Evolutionary conservation across 495 filamentous ascomycete genomes (phyloP).

Genomic region (Penicillium psychrofluorescens): DNA sequence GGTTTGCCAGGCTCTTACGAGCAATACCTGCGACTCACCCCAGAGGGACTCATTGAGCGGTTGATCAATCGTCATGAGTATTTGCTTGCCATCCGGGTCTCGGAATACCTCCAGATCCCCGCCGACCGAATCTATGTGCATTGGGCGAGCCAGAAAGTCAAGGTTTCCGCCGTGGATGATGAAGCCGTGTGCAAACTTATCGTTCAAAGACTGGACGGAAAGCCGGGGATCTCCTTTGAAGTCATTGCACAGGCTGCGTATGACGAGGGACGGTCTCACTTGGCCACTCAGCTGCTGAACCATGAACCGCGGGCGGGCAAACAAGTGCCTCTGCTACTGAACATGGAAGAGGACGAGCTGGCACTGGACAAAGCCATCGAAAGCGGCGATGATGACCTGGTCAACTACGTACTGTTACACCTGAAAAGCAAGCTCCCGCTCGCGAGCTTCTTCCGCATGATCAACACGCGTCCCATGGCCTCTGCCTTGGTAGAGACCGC

Average conservation of each 20-base stretch:
- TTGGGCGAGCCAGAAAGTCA: constrained; percentile 94
- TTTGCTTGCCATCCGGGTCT: constrained; percentile 81
- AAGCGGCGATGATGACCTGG: constrained; percentile 86
- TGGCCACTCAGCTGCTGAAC: constrained; percentile 87
- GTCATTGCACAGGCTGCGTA: constrained; percentile 90
- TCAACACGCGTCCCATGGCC: constrained; percentile 79
- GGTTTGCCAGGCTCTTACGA: constrained; percentile 90
- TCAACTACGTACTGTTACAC: constrained; percentile 82
- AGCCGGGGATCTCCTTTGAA: constrained; percentile 90
- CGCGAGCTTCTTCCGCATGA: constrained; percentile 84
- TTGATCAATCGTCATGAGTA: constrained; percentile 88
- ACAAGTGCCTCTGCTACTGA: constrained; percentile 89
- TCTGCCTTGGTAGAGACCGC: constrained; percentile 84
- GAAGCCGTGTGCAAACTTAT: constrained; percentile 81
- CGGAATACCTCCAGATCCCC: constrained; percentile 78
- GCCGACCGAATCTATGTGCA: constrained; percentile 89
- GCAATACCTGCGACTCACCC: constrained; percentile 79
- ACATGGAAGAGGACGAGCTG: constrained; percentile 92
- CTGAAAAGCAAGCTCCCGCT: constrained; percentile 87
- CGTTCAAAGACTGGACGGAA: constrained; percentile 76
- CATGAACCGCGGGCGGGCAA: constrained; percentile 89
- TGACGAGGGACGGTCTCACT: constrained; percentile 78
- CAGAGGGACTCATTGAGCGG: constrained; percentile 76
- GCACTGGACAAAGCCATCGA: constrained; percentile 96
- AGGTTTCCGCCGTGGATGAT: constrained; percentile 75